phyloP scores from a whole-genome alignment of 2,329 filamentous ascomycete genomes.

The Tolypocladium inflatum region DNA sequence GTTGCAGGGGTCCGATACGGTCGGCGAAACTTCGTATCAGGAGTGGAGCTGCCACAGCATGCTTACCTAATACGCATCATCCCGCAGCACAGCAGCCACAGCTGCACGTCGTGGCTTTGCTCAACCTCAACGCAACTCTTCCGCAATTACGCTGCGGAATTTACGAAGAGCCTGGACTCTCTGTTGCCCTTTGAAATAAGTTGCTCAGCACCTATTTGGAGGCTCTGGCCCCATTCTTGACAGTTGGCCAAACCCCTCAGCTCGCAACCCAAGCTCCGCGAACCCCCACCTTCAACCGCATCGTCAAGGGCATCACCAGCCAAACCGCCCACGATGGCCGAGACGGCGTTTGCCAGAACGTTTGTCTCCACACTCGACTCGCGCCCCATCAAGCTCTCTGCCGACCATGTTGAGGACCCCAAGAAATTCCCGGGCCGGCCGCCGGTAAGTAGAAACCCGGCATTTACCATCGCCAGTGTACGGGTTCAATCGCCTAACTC shows the following conservation, averaged over 20 bases:
- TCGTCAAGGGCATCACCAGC: not conserved
- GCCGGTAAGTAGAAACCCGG: slow-evolving; percentile 46
- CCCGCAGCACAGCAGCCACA: not conserved
- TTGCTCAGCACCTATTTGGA: not conserved
- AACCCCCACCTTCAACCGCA: not conserved
- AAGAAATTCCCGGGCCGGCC: slow-evolving; percentile 65
- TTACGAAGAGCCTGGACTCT: not conserved
- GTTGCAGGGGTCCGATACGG: slow-evolving; percentile 19
- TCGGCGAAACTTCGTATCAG: slow-evolving; percentile 23
- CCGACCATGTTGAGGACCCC: slow-evolving; percentile 84
- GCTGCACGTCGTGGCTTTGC: not conserved
- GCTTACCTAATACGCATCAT: slow-evolving; percentile 1
- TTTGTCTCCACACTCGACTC: slow-evolving; percentile 76
- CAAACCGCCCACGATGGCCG: slow-evolving; percentile 49
- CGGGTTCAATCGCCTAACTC: not conserved
- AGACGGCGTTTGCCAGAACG: slow-evolving; percentile 73
- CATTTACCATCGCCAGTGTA: not conserved
- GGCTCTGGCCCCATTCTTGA: not conserved
- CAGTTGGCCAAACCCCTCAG: too few species aligned
- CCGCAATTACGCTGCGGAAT: not conserved
- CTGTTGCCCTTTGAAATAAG: not conserved
- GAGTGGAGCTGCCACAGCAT: not conserved
- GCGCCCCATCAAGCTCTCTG: slow-evolving; percentile 69
- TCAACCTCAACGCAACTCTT: not conserved
- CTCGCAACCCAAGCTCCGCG: not conserved